These are phyloP conservation scores for Cyclospora cayetanensis DNA, from an alignment of 169 alveolate species.

Conservation along the genomic window DNA sequence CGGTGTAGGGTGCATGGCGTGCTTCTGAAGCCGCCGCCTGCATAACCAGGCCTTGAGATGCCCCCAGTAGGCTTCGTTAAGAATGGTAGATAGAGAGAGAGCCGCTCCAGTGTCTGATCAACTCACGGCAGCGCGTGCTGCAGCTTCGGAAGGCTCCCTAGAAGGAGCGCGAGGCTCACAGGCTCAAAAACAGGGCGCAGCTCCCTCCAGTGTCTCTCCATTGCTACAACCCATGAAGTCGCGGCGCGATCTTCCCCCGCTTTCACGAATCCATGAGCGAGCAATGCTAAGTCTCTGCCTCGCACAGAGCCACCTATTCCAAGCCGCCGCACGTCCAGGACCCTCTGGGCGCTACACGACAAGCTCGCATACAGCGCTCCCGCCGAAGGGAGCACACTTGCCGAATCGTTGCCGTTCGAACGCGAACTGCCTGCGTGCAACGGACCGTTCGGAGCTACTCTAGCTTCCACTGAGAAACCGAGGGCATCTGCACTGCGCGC, in stretches of 20 bases:
- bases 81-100: no score
- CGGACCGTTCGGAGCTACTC: not conserved
- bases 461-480: not conserved
- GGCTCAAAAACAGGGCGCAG: not conserved
- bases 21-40: no score
- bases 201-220: not conserved
- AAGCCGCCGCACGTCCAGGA: not conserved
- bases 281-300: not conserved
- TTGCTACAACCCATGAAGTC: not conserved
- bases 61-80: no score
- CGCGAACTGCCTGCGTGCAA: no score
- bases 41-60: no score
- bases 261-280: not conserved
- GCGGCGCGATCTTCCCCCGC: not conserved
- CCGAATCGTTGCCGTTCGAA: no score
- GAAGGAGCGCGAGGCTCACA: not conserved
- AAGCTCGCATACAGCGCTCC: not conserved
- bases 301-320: not conserved
- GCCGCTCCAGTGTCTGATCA: no score
- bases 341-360: not conserved
- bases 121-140: not conserved
- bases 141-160: not conserved
- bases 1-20: no score
- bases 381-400: not conserved
- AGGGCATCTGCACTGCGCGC: not conserved